A percentile compares a stretch with the other conserved stretches of the same genome.
Evolutionary conservation across 345 rosid genomes (phyloP).

Genomic region (Rhodamnia rubescens): DNA sequence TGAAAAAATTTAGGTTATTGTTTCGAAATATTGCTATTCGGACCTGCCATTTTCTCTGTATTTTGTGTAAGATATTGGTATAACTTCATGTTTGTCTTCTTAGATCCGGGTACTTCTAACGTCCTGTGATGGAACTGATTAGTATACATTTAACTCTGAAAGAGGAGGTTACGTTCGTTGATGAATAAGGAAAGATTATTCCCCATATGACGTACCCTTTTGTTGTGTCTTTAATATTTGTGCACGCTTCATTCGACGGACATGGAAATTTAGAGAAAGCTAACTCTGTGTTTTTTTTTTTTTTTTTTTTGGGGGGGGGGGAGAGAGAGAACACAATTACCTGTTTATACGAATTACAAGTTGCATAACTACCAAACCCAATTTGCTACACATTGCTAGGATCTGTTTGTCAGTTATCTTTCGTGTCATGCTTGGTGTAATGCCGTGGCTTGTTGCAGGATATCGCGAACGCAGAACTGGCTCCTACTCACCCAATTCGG

Average conservation of each 20-base stretch:
- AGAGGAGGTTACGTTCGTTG: neutral
- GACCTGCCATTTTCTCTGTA: neutral
- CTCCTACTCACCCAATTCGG: slow-evolving; percentile 37
- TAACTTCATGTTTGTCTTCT: neutral
- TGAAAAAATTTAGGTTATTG: neutral
- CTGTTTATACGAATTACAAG: neutral
- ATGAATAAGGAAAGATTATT: neutral
- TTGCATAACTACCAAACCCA: neutral
- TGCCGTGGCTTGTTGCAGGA: neutral
- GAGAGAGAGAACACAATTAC: neutral
- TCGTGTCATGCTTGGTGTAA: neutral
- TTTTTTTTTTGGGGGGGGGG: too few species aligned
- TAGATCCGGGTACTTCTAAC: neutral
- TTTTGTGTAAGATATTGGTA: neutral
- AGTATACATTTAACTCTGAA: neutral
- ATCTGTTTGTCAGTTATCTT: neutral
- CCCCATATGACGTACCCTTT: neutral
- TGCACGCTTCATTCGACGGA: neutral
- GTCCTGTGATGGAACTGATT: neutral
- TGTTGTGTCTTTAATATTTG: neutral
- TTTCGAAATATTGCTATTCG: neutral
- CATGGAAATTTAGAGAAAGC: neutral
- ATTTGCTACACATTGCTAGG: neutral
- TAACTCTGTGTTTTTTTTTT: neutral
- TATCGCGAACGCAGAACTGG: slow-evolving; percentile 17